Evolutionary conservation across 2,329 filamentous ascomycete genomes (phyloP), one percentile per base, ranked within the genome.

Genomic region (Penicillium frequentans): DNA sequence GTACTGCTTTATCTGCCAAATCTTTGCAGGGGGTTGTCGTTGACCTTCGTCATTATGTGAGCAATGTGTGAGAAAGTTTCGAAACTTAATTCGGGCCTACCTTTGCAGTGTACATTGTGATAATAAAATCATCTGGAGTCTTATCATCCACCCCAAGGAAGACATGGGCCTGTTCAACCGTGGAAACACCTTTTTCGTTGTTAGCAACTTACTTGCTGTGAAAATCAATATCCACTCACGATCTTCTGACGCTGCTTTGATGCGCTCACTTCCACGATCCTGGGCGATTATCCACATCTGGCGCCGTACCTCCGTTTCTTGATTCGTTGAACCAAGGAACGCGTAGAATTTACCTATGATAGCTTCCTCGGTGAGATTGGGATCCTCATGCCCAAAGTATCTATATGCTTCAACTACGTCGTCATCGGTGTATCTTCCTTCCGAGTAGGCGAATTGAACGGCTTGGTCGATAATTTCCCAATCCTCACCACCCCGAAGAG

Each of bases 341-440:
- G 85, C 81, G 59, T 82, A 83, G 67, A 87, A 90, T 16, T 79
- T 76, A 14, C 83, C 83, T 58, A 88, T 82, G 35, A 90, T 85
- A 55, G 81, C 78, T 31, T 86, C 82, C 57, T 89, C 87, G 5
- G 78, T 79, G 31, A 82, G 68, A 19, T 71, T 70, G 19, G 68
- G 71, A 27, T 77, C 76, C 35, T 80, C 70, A 13, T 90, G 73
- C n/a, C 78, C 79, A 55, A 90, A 84, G 59, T 80, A 83, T 45
- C 75, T 76, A 68, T 86, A 89, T 3, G 87, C 86, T 21, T 80
- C 74, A 8, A 73, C 68, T 7, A 90, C 71, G 52, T 88, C 85
- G 52, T 81, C 77, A 42, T 81, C 74, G 31, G 82, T 84, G 64
- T 83, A 80, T 56, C 82, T 77, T 27, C 85, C 86, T 65, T 84